These are phyloP conservation scores for Dichotomopilus funicola DNA, from an alignment of 2,329 filamentous ascomycete genomes.

Conservation along the genomic window DNA sequence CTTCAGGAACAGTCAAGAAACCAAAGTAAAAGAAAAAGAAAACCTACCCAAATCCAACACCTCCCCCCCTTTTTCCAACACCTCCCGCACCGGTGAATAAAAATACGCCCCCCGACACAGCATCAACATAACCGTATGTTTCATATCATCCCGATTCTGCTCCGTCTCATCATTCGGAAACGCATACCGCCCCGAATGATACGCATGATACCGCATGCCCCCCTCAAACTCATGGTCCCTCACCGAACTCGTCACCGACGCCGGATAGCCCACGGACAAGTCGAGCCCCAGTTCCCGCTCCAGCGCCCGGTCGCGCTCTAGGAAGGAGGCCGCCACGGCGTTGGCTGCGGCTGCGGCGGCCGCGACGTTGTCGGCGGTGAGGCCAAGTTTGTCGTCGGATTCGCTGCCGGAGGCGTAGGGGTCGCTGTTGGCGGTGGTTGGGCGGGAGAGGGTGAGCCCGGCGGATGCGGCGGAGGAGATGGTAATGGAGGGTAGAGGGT, in stretches of 20 bases:
- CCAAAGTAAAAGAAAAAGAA: background rate
- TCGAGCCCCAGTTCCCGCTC: background rate
- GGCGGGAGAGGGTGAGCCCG: background rate
- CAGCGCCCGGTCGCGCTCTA: too few species aligned
- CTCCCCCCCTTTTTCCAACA: constrained; percentile 34
- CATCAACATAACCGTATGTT: constrained; percentile 33
- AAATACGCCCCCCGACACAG: constrained; percentile 35
- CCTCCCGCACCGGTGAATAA: constrained; percentile 37
- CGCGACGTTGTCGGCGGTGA: background rate
- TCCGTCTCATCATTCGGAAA: constrained; percentile 37
- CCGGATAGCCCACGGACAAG: constrained; percentile 22
- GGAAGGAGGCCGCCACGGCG: too few species aligned
- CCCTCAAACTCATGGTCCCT: constrained; percentile 29
- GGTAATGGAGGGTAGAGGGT: background rate
- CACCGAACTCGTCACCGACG: constrained; percentile 26
- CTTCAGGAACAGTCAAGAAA: background rate
- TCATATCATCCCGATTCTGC: constrained; percentile 37
- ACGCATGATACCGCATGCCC: constrained; percentile 33
- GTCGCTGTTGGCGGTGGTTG: background rate
- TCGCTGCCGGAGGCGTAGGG: background rate
- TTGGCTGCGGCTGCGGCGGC: too few species aligned
- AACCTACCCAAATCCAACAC: constrained; percentile 43
- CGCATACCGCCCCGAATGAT: constrained; percentile 30
- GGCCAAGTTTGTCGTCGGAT: background rate
- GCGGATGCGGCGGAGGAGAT: background rate